A percentile compares a stretch with the other conserved stretches of the same genome.
Conservation (phyloP, 1,284 basidiomycete species). For the Leccinum fuscescens region DNA sequence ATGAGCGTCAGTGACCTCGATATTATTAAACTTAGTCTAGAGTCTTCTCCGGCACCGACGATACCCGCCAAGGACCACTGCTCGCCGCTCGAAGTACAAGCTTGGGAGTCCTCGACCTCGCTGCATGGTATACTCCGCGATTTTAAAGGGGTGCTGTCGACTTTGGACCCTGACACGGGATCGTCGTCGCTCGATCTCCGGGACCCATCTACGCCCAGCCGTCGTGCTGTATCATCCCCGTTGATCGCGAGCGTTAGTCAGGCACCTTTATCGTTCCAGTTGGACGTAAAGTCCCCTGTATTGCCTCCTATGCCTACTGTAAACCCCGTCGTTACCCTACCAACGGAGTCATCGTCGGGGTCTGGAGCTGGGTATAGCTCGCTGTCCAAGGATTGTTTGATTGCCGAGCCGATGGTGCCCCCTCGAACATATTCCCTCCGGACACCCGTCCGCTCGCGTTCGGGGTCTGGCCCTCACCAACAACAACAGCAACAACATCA, state of each 20-base stretch:
- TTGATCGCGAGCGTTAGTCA: conserved; percentile 19
- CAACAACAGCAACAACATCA: conserved; percentile 23
- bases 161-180: conserved; percentile 55
- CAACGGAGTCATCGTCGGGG: conserved; percentile 34
- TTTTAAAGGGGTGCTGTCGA: conserved; percentile 66
- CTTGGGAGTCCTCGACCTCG: conserved; percentile 48
- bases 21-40: conserved; percentile 44
- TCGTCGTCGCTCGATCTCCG: conserved; percentile 53
- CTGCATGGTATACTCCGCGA: conserved; percentile 63
- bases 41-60: conserved; percentile 37
- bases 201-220: conserved; percentile 59
- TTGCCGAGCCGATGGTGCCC: conserved; percentile 46
- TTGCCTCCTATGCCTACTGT: conserved; percentile 18
- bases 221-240: conserved; percentile 36
- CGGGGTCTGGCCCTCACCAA: conserved; percentile 38
- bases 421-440: conserved; percentile 59
- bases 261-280: conserved; percentile 14
- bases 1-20: conserved; percentile 74
- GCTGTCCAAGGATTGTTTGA: conserved; percentile 25
- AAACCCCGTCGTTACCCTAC: conserved; percentile 37
- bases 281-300: conserved; percentile 25
- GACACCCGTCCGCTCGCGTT: conserved; percentile 38
- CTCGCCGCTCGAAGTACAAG: conserved; percentile 26
- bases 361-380: conserved; percentile 22
- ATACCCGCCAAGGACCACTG: conserved; percentile 35